A percentile compares a stretch with the other conserved stretches of the same genome.
Conservation (phyloP, 1,139 yeast species). For the Diutina mesorugosa region DNA sequence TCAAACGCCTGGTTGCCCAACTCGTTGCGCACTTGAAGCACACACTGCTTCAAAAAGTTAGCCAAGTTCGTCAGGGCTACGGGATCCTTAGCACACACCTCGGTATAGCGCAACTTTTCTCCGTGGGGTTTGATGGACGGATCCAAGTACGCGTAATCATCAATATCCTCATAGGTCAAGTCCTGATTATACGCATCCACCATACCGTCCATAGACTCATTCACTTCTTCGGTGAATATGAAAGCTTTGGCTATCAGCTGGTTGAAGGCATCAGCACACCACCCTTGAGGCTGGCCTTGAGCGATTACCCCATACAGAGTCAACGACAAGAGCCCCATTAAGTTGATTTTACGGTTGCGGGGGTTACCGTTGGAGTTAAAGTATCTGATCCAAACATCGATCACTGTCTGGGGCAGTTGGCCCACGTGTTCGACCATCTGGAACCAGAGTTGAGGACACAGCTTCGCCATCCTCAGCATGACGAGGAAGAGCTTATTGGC, state of each 20-base stretch:
- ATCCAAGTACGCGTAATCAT: constrained; percentile 34
- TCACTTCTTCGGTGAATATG: constrained; percentile 59
- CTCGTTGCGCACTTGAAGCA: constrained; percentile 11
- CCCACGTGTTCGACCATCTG: constrained; percentile 19
- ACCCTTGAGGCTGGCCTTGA: not conserved
- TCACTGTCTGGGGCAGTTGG: constrained; percentile 13
- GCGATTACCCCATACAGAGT: constrained; percentile 12
- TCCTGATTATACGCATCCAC: constrained; percentile 52
- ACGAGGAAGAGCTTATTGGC: constrained; percentile 40
- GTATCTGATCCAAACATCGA: constrained; percentile 22
- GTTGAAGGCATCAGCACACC: constrained; percentile 5
- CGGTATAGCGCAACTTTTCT: constrained; percentile 42
- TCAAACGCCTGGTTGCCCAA: constrained; percentile 14
- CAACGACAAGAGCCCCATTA: constrained; percentile 44
- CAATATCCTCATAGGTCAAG: constrained; percentile 39
- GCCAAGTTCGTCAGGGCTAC: constrained; percentile 40
- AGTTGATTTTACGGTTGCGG: constrained; percentile 46
- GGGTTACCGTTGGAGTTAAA: constrained; percentile 53
- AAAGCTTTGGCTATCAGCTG: constrained; percentile 32
- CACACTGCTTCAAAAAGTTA: constrained; percentile 12
- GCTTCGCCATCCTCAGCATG: constrained; percentile 40
- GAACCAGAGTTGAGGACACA: constrained; percentile 32
- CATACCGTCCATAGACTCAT: constrained; percentile 46
- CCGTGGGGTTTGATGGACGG: constrained; percentile 38
- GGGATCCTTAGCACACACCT: constrained; percentile 40